Evolutionary conservation across 345 rosid genomes (phyloP), one percentile per base, ranked within the genome.

Genomic region (Hibiscus syriacus): DNA sequence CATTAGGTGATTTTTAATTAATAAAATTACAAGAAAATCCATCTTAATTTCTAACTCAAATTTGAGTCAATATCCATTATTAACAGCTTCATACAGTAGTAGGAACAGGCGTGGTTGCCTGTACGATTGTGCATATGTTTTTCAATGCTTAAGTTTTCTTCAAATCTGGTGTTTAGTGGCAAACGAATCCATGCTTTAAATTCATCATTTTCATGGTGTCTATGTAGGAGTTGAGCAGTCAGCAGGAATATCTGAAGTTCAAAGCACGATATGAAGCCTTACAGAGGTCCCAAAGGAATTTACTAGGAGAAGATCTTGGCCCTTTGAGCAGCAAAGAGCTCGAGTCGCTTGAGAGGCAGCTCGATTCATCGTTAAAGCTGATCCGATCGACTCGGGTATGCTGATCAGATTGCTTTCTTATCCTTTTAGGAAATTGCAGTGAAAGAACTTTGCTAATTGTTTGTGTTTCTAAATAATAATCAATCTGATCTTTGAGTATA

Each of bases 301-400:
- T 92, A 9, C 70, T 90, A 65, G 98, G 98, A 71, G 98, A 92
- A 80, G 97, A 92, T 76, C 84, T 92, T 38, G 96, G 89, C 7
- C 97, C 96, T 78, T 72, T 92, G 54, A 84, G 76, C 84, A 83
- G 87, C 76, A 90, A 88, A 60, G 98, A 92, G 71, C 92, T 92
- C 63, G 98, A 92, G 77, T 82, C 96, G 8, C 94, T 93, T 14
- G 98, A 93, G 76, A 90, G 90, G 83, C 98, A 93, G 83, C 94
- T 93, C 22, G 98, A 93, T 78, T 75, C 86, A 70, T 93, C 97
- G 16, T 55, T 93, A 82, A 93, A 87, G 82, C 98, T 85, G 80
- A 93, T 90, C 74, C 76, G 96, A 79, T 92, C 90, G 58, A 90
- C 89, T 11, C 58, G 94, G 81, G 98, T 92, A 90, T 14, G n/a